Base-by-base conservation (phyloP, 2,329 filamentous ascomycete species). In the Alternaria ventricosa region DNA sequence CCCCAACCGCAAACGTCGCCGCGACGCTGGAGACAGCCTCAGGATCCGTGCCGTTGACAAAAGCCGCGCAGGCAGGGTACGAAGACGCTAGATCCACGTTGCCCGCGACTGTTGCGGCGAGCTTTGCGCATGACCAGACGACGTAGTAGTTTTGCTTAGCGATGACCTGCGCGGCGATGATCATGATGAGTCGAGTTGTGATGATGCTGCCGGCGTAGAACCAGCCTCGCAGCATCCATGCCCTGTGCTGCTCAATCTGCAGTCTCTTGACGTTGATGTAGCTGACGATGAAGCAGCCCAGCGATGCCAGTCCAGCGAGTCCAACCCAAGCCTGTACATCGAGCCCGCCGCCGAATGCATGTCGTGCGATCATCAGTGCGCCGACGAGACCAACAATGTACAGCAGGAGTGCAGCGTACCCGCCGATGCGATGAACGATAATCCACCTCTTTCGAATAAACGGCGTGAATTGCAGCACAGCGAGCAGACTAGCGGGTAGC, bases 401-500 rank as follows among this genome's bases (percentile, higher is more conserved):
- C 0, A 90, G 78, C 0, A 86, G 58, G 0, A 87, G 61, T 56
- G 88, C 74, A 5, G 85, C 36, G 64, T 90, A 90, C 2, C 89
- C 89, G 56, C 85, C 87, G 59, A 90, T 82, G 1, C 88, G 85
- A 71, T 91, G 89, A 22, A 90, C 73, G 2, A 86, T 62, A 2
- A 88, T 77, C 55, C 78, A 70, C 66, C 82, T 85, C 67, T 87
- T 82, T 1, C 83, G 78, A 54, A 84, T 79, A 25, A 76, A 69
- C 1, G 82, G 83, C 0, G 80, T 72, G 71, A 84, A 84, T 62
- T 84, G 83, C 9, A 78, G 71, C 0, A 79, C 66, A 1, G 78
- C 78, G 6, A 85, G 77, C 3, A 85, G 57, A 7, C 72, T 71
- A 3, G 79, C 80, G 1, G 82, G 81, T 3, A 84, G 68, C 12